Conservation (phyloP, 2,329 filamentous ascomycete species). For the Grosmannia huntii region DNA sequence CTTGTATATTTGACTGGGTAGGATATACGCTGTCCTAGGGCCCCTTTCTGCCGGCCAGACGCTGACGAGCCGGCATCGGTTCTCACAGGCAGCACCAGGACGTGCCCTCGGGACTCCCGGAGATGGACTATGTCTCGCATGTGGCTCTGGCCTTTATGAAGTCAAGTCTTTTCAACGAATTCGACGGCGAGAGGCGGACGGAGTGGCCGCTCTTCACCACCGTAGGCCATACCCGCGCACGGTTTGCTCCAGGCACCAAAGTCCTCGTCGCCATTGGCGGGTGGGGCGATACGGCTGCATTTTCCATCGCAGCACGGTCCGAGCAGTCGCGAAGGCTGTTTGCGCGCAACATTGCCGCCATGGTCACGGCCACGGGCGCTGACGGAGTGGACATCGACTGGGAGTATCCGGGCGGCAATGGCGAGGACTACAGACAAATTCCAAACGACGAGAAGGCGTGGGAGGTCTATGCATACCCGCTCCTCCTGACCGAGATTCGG, state of each 20-base stretch:
- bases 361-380: slow-evolving; percentile 48
- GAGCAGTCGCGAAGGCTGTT: slow-evolving; percentile 41
- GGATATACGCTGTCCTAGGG: background rate
- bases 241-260: slow-evolving; percentile 41
- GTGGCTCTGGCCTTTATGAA: slow-evolving; percentile 46
- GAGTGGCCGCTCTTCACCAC: slow-evolving; percentile 41
- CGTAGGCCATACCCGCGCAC: slow-evolving; percentile 31
- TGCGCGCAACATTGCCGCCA: slow-evolving; percentile 48
- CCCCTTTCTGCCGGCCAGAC: background rate
- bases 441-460: slow-evolving; percentile 45
- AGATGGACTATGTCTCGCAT: slow-evolving; percentile 37
- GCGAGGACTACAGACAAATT: slow-evolving; percentile 51
- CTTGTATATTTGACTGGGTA: slow-evolving; percentile 40
- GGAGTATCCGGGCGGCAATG: slow-evolving; percentile 52
- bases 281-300: slow-evolving; percentile 58
- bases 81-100: slow-evolving; percentile 31
- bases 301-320: slow-evolving; percentile 41
- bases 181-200: slow-evolving; percentile 19
- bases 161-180: slow-evolving; percentile 36
- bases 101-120: slow-evolving; percentile 21
- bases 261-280: slow-evolving; percentile 61
- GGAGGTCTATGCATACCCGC: slow-evolving; percentile 50
- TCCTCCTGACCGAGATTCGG: slow-evolving; percentile 46
- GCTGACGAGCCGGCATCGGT: background rate
- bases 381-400: slow-evolving; percentile 59